Evolutionary conservation across 2,329 filamentous ascomycete species (phyloP).

Genomic region (Eutypa lata): DNA sequence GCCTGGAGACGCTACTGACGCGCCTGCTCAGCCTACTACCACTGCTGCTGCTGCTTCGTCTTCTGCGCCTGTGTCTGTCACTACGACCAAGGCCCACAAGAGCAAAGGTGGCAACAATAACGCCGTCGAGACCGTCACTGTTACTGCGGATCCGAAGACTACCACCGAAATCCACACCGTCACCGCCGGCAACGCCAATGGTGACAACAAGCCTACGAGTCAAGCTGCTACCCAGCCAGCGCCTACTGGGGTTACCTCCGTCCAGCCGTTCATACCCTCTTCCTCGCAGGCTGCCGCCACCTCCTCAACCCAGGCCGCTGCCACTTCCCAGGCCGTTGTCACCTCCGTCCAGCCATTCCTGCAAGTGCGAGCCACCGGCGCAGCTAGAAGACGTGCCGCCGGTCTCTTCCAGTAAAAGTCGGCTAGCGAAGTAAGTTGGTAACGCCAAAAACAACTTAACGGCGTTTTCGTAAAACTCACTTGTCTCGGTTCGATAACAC

Average conservation of each 20-base stretch:
- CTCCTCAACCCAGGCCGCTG: background rate
- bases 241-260: slow-evolving; percentile 18
- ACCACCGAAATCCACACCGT: slow-evolving; percentile 37
- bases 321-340: slow-evolving; percentile 3
- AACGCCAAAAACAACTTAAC: no score
- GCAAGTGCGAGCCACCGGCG: slow-evolving; percentile 21
- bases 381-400: slow-evolving; percentile 15
- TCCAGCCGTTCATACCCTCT: background rate
- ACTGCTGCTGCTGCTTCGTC: slow-evolving; percentile 9
- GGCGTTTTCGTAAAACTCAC: no score
- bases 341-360: slow-evolving; percentile 22
- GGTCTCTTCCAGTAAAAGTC: slow-evolving; percentile 2
- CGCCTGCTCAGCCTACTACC: slow-evolving; percentile 1
- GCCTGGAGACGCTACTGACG: background rate
- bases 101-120: slow-evolving; percentile 12
- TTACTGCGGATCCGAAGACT: slow-evolving; percentile 37
- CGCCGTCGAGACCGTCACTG: slow-evolving; percentile 39
- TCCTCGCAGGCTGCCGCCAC: no score
- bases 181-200: slow-evolving; percentile 21
- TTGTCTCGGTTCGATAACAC: no score
- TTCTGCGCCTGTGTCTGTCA: slow-evolving; percentile 1
- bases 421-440: no score
- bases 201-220: background rate
- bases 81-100: slow-evolving; percentile 10
- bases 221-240: background rate